These are phyloP conservation scores for Microbotryomycetes sp. DNA, from an alignment of 1,284 basidiomycete genomes.

Conservation along the genomic window DNA sequence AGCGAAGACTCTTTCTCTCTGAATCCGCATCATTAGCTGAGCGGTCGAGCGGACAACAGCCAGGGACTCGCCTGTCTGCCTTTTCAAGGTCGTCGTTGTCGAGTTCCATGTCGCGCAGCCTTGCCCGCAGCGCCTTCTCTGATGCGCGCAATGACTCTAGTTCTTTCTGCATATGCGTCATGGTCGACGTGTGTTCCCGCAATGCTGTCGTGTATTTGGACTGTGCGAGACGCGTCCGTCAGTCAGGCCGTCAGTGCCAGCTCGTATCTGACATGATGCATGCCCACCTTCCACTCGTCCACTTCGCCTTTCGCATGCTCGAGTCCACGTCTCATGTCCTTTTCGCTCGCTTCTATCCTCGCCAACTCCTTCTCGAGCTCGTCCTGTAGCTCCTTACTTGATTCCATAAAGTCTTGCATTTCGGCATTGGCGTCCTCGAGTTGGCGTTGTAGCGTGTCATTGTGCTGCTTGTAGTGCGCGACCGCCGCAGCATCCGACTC, in stretches of 20 bases:
- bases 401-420: slow-evolving; percentile 74
- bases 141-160: slow-evolving; percentile 51
- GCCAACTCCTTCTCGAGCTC: slow-evolving; percentile 84
- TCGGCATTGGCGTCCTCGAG: slow-evolving; percentile 30
- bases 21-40: background rate
- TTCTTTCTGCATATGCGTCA: slow-evolving; percentile 76
- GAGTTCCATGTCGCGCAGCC: slow-evolving; percentile 69
- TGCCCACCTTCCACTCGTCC: slow-evolving; percentile 81
- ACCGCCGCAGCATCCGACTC: slow-evolving; percentile 16
- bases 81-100: slow-evolving; percentile 87
- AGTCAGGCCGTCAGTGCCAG: background rate
- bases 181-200: slow-evolving; percentile 79
- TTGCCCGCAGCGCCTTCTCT: slow-evolving; percentile 29
- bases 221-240: slow-evolving; percentile 43
- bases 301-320: slow-evolving; percentile 67
- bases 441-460: slow-evolving; percentile 22
- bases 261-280: background rate
- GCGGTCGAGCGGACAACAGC: background rate
- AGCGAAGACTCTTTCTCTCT: slow-evolving; percentile 48
- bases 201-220: slow-evolving; percentile 80
- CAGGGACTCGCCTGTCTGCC: slow-evolving; percentile 27
- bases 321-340: slow-evolving; percentile 68
- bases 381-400: slow-evolving; percentile 85
- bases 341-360: slow-evolving; percentile 75
- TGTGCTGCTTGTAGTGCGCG: slow-evolving; percentile 16